phyloP scores from a whole-genome alignment of 116 monocot genomes.

The Iris pallida region DNA sequence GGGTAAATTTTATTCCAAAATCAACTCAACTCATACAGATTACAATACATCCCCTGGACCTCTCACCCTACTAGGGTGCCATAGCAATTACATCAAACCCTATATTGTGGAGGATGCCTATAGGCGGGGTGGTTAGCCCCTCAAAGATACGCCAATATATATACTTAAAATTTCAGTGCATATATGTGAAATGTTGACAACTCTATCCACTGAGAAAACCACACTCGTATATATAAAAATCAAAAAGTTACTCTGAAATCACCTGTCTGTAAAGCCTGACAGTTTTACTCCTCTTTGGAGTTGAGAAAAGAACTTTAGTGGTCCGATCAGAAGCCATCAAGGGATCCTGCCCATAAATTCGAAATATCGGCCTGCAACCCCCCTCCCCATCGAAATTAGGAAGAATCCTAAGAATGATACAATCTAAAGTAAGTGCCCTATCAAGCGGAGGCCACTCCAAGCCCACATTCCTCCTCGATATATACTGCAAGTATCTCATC shows the following conservation, averaged over 20 bases:
- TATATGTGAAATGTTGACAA: no score
- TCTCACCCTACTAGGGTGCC: no score
- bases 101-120: no score
- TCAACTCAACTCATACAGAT: no score
- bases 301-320: constrained; percentile 69
- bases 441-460: constrained; percentile 72
- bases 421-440: constrained; percentile 59
- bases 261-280: constrained; percentile 66
- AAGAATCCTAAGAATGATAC: constrained; percentile 57
- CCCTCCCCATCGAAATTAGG: constrained; percentile 63
- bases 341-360: constrained; percentile 74
- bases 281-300: constrained; percentile 46
- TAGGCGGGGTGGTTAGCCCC: no score
- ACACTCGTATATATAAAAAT: no score
- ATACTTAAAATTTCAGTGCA: no score
- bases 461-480: constrained; percentile 67
- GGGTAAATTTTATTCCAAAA: no score
- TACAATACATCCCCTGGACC: no score
- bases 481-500: constrained; percentile 74
- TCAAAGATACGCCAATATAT: no score
- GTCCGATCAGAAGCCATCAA: constrained; percentile 40
- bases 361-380: constrained; percentile 70
- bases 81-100: no score
- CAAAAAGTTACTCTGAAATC: background rate
- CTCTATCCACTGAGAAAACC: no score